Evolutionary conservation across 148 eudicot genomes (phyloP).

Genomic region (Chenopodium album): DNA sequence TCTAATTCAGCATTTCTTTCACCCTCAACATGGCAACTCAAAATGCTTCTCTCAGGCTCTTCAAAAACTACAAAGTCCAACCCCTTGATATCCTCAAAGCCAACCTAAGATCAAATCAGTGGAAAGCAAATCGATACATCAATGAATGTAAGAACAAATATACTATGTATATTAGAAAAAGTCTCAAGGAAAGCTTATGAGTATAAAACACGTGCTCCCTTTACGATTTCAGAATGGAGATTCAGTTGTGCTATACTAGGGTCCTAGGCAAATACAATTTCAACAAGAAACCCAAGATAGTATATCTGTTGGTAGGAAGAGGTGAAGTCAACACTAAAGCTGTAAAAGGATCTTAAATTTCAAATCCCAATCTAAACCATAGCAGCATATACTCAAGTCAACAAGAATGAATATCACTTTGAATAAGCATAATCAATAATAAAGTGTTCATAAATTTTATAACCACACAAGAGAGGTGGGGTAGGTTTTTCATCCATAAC

Average conservation of each 20-base stretch:
- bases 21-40: conserved; percentile 87
- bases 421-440: neutral
- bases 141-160: neutral
- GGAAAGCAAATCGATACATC: neutral
- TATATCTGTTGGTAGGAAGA: neutral
- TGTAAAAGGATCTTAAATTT: neutral
- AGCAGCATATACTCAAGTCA: neutral
- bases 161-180: too few relatives aligned
- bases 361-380: neutral
- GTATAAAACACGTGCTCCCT: neutral
- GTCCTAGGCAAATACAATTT: neutral
- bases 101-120: conserved; percentile 48
- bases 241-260: neutral
- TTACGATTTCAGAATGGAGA: neutral
- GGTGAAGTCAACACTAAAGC: neutral
- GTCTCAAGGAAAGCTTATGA: neutral
- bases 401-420: neutral
- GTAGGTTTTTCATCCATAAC: neutral
- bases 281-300: neutral
- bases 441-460: neutral
- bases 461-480: neutral
- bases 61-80: conserved; percentile 84
- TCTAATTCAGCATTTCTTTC: conserved; percentile 52
- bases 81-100: conserved; percentile 64
- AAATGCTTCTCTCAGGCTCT: conserved; percentile 73